Evolutionary conservation across 169 alveolate genomes (phyloP).

Genomic region (Cryptosporidium xiaoi): DNA sequence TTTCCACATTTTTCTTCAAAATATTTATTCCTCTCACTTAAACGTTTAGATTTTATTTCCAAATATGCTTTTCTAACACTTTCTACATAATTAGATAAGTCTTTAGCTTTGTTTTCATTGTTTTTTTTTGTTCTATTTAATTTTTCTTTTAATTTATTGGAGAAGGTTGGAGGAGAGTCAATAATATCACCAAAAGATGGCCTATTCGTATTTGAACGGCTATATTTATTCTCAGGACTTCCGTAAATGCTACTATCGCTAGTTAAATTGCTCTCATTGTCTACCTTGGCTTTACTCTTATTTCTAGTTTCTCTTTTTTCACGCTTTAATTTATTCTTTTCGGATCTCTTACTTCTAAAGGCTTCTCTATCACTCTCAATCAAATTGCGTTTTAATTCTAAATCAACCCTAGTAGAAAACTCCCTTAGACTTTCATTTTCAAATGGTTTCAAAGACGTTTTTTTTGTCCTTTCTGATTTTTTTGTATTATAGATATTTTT

Average conservation of each 20-base stretch:
- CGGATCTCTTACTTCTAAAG: constrained; percentile 12
- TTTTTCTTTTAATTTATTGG: constrained; percentile 30
- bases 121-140: constrained; percentile 29
- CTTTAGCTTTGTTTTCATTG: constrained; percentile 1
- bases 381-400: constrained; percentile 2
- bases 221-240: background rate
- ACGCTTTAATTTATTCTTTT: constrained; percentile 46
- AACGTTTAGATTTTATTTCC: constrained; percentile 8
- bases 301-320: constrained; percentile 34
- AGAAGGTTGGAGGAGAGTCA: constrained; percentile 39
- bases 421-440: constrained; percentile 38
- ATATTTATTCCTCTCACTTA: background rate
- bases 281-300: background rate
- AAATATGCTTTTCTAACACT: constrained; percentile 53
- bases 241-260: background rate
- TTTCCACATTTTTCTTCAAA: background rate
- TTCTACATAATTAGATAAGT: constrained; percentile 27
- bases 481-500: constrained; percentile 16
- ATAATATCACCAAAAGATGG: constrained; percentile 62
- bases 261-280: background rate
- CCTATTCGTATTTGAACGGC: background rate
- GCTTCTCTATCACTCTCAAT: constrained; percentile 54
- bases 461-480: constrained; percentile 5
- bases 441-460: constrained; percentile 7
- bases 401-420: constrained; percentile 60